Conservation (phyloP, 352 stramenopile genomes). For the Pythium aristosporum region DNA sequence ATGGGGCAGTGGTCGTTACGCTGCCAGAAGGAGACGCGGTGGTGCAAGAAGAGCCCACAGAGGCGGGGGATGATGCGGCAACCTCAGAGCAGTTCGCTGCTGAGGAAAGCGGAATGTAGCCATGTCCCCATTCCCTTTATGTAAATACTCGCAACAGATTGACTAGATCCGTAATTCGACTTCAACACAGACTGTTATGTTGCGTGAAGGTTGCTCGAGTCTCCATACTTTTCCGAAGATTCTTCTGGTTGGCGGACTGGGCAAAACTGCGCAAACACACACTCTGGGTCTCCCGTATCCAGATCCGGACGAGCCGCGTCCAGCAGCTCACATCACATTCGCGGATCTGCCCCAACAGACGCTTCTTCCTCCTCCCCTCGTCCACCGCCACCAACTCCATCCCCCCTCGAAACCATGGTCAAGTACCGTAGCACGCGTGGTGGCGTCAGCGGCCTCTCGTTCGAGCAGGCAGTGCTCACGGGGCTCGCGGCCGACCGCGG, state of each 20-base stretch:
- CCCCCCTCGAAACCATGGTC: constrained; percentile 48
- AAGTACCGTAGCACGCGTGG: constrained; percentile 84
- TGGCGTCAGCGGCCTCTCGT: constrained; percentile 75
- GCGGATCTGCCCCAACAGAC: constrained; percentile 10
- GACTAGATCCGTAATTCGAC: constrained; percentile 21
- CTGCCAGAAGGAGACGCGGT: not conserved
- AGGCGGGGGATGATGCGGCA: not conserved
- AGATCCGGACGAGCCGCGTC: not conserved
- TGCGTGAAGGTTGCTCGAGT: constrained; percentile 20
- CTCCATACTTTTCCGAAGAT: constrained; percentile 9
- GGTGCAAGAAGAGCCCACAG: too few relatives aligned
- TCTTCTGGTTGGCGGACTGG: constrained; percentile 3
- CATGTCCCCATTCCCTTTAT: constrained; percentile 4
- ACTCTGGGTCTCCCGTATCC: constrained; percentile 8
- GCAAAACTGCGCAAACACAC: constrained; percentile 30
- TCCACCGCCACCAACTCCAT: not conserved
- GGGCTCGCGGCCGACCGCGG: constrained; percentile 82
- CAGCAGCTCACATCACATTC: constrained; percentile 13
- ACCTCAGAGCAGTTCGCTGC: not conserved
- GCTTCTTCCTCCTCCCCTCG: constrained; percentile 8
- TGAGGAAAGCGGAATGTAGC: constrained; percentile 21
- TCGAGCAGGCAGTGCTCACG: constrained; percentile 87
- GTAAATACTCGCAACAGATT: constrained; percentile 4
- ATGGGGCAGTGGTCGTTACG: not conserved
- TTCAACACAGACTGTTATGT: constrained; percentile 8